Base-by-base conservation (phyloP, 164 flowering plant genomes). In the Vitis rupestris region DNA sequence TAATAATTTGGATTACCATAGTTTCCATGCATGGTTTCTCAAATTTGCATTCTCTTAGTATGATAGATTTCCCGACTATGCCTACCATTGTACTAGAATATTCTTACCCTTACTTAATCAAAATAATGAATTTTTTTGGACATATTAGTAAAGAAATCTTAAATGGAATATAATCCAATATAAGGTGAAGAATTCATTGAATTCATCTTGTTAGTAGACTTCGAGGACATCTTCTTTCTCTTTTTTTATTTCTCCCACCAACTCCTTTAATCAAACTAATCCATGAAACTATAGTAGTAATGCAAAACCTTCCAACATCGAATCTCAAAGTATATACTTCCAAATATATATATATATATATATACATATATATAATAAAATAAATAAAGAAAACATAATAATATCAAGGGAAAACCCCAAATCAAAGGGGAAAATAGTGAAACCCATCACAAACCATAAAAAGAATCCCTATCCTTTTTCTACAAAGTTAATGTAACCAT, bases 61-160 rank as follows among this genome's bases (percentile, higher is more conserved):
- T 89, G 94, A 80, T 86, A 89, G 47, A 86, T 77, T 76, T 87
- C 94, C 13, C 89, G 78, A 79, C 91, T 87, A 61, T 89, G 94
- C 48, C 94, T 90, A 70, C 87, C 91, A 85, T 87, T 86, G 74
- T 84, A 87, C n/a, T 66, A 83, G 78, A 89, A 89, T 29, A 89
- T 89, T 69, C 94, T 82, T 48, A 89, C 82, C 93, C n/a, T n/a
- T n/a, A n/a, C n/a, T 19, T 23, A 23, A 23, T 23, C 27, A 23
- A 23, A 23, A 23, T 23, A 23, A 23, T 1, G 27, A 1, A 23
- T 0, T 23, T 23, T 23, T 23, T 23, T 23, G 27, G 27, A 23
- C 27, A 23, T 0, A 23, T 23, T 23, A 23, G 27, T 23, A 23
- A 23, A 23, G 27, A 23, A 23, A 23, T 23, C 27, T 23, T 23